Base-by-base conservation (phyloP, 345 rosid species). In the Populus euphratica region DNA sequence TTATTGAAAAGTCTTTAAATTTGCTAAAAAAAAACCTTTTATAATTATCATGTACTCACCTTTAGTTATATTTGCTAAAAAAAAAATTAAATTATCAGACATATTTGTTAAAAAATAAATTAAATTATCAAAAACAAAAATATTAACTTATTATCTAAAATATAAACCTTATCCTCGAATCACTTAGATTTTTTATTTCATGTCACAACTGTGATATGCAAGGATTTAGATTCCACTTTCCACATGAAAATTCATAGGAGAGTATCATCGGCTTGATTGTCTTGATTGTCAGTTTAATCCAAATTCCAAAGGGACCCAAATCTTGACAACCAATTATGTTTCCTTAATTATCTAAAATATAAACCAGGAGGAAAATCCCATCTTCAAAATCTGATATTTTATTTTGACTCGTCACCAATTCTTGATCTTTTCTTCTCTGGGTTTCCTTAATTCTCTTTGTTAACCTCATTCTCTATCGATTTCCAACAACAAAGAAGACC, bases 31-130 rank as follows among this genome's bases (percentile, higher is more conserved):
- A 33, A 33, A 0, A 33, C 0, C 0, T 33, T 33, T 33, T 33
- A 4, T 0, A 33, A 0, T 4, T 4, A 33, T 33, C 5, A 33
- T 4, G 5, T 33, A 33, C 0, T 0, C 35, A 33, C 0, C 0
- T 33, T 0, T 0, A 33, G 5, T 5, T 5, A 4, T 33, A 33
- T 33, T 33, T 33, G 35, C 5, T 33, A 33, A 4, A 33, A 33
- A 3, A 33, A 0, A 33, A 33, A 33, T 33, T 0, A 33, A 33
- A 33, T 33, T 33, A 33, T 33, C 35, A 3, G 2, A 29, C 0
- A 4, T 33, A 33, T 33, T 33, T 33, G 35, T 4, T 33, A 33
- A 4, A 33, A 33, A 3, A 31, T 31, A 31, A 31, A 31, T 31
- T 31, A 31, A 31, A 31, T 31, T 31, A 2, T 31, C 3, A 2